Evolutionary conservation across 306 rosid species (phyloP).

Genomic region (Vigna mungo): DNA sequence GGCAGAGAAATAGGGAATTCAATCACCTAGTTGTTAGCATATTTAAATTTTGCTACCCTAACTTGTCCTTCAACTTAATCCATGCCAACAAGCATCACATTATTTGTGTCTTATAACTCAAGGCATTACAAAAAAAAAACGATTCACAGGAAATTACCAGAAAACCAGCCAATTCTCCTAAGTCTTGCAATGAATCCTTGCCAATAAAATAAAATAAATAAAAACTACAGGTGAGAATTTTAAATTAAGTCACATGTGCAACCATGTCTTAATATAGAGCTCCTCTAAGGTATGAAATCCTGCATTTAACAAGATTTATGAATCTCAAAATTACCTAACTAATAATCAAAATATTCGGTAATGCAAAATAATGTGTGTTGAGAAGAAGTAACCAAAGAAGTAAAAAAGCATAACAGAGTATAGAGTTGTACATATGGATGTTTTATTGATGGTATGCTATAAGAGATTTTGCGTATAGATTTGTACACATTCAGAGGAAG

Average conservation of each 20-base stretch:
- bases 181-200: slow-evolving; percentile 19
- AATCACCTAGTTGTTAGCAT: neutral
- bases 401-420: no score
- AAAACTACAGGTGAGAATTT: slow-evolving; percentile 28
- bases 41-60: slow-evolving; percentile 14
- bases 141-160: neutral
- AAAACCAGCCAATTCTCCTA: slow-evolving; percentile 4
- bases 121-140: neutral
- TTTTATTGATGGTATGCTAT: no score
- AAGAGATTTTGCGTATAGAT: no score
- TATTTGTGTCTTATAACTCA: neutral
- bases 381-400: no score
- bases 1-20: slow-evolving; percentile 23
- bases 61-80: slow-evolving; percentile 10
- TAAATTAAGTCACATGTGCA: slow-evolving; percentile 83
- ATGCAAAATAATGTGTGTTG: slow-evolving; percentile 36
- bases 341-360: slow-evolving; percentile 10
- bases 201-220: neutral
- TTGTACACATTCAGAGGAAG: no score
- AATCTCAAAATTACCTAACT: slow-evolving; percentile 41
- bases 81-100: slow-evolving; percentile 28
- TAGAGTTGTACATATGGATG: no score
- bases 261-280: slow-evolving; percentile 87
- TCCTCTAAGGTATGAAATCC: slow-evolving; percentile 91
- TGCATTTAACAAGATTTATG: slow-evolving; percentile 54